Evolutionary conservation across 106 monocot genomes (phyloP).

Genomic region (Narthecium ossifragum): DNA sequence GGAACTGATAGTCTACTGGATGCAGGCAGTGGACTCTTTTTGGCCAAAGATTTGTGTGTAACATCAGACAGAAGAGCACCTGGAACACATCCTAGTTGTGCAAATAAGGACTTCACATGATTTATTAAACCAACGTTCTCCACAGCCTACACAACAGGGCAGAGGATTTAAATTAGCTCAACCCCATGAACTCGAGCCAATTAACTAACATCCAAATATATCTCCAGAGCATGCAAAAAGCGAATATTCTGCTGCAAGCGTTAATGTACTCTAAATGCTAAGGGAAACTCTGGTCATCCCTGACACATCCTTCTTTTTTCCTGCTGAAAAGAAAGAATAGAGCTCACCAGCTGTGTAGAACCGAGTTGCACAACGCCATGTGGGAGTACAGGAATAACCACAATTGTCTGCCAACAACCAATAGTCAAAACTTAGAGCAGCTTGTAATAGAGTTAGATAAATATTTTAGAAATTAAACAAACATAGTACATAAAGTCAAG

Average conservation of each 20-base stretch:
- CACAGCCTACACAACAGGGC: conserved; percentile 60
- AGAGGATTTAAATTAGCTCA: too few species aligned
- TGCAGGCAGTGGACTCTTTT: conserved; percentile 9
- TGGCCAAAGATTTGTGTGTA: conserved; percentile 5
- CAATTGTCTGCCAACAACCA: conserved; percentile 49
- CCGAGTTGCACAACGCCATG: conserved; percentile 80
- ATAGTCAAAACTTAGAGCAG: not conserved
- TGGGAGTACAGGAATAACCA: conserved; percentile 65
- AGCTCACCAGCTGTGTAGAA: conserved; percentile 56
- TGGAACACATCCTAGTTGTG: conserved; percentile 19
- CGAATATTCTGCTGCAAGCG: too few species aligned
- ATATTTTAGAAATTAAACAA: conserved; percentile 3
- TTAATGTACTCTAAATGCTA: too few species aligned
- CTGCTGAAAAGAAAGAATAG: not conserved
- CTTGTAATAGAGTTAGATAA: not conserved
- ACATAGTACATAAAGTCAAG: not conserved
- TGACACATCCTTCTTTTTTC: too few species aligned
- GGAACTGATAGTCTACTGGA: conserved; percentile 1
- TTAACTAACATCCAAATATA: too few species aligned
- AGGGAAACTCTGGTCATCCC: too few species aligned
- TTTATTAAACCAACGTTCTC: conserved; percentile 45
- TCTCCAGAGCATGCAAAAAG: too few species aligned
- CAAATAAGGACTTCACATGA: conserved; percentile 31
- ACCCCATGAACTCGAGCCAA: too few species aligned
- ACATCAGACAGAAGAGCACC: conserved; percentile 12